Conservation (phyloP, 2,329 filamentous ascomycete genomes). For the Calonectria pteridis region DNA sequence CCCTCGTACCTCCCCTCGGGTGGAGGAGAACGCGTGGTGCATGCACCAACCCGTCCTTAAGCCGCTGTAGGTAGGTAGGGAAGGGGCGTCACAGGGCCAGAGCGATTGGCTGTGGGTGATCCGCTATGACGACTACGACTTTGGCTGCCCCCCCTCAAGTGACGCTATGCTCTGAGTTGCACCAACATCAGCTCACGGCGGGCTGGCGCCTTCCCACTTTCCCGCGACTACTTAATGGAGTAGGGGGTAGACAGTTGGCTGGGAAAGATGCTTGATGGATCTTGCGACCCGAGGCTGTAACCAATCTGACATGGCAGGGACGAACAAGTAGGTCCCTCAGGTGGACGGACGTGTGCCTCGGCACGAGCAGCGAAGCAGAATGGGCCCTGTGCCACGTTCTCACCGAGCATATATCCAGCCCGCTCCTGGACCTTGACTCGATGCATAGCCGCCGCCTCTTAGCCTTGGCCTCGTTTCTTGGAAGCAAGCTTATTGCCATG, state of each 20-base stretch:
- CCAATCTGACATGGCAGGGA: background rate
- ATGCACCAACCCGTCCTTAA: slow-evolving; percentile 36
- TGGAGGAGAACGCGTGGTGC: slow-evolving; percentile 33
- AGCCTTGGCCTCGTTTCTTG: background rate
- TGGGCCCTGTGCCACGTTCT: background rate
- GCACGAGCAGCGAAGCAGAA: background rate
- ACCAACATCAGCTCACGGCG: slow-evolving; percentile 30
- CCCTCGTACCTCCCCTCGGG: background rate
- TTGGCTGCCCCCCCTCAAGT: slow-evolving; percentile 11
- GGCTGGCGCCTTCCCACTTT: slow-evolving; percentile 10
- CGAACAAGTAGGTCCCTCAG: background rate
- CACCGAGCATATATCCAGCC: background rate
- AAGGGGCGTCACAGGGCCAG: slow-evolving; percentile 27
- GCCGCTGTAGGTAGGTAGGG: slow-evolving; percentile 28
- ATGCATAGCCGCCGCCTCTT: background rate
- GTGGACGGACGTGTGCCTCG: background rate
- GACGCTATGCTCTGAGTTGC: background rate
- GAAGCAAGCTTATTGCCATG: background rate
- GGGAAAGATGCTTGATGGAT: background rate
- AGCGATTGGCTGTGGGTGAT: slow-evolving; percentile 34
- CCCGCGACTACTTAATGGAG: background rate
- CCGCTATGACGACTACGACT: slow-evolving; percentile 40
- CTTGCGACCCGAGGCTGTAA: background rate
- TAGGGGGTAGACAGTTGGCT: background rate
- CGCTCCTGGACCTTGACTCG: background rate